A percentile compares a stretch with the other conserved stretches of the same genome.
Conservation (phyloP, 768 basidiomycete species). For the Rhizopogon sp. region DNA sequence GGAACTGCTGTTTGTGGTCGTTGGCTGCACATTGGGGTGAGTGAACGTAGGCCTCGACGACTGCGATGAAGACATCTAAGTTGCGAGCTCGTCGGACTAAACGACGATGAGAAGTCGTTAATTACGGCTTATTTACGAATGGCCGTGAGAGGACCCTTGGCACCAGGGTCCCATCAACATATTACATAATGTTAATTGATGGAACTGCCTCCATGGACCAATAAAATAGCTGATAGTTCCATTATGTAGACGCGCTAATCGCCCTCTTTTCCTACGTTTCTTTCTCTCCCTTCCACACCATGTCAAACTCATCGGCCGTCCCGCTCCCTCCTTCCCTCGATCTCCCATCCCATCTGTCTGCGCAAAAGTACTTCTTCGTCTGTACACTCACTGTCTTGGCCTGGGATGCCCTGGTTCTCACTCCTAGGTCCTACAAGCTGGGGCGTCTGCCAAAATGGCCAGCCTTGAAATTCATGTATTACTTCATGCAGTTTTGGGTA, state of each 20-base stretch:
- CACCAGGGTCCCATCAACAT: neutral
- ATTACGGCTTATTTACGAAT: neutral
- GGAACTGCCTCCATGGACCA: conserved; percentile 13
- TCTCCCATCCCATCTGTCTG: conserved; percentile 71
- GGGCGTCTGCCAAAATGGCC: conserved; percentile 65
- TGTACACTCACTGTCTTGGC: conserved; percentile 87
- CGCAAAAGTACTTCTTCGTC: conserved; percentile 87
- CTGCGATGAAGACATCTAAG: conserved; percentile 1
- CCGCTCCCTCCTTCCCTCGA: conserved; percentile 61
- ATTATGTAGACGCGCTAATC: neutral
- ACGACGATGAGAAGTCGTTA: neutral
- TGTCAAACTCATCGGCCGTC: conserved; percentile 8
- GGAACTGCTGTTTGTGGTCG: neutral
- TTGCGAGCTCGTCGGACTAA: neutral
- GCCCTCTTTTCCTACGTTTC: neutral
- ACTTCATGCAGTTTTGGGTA: conserved; percentile 73
- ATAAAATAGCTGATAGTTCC: conserved; percentile 1
- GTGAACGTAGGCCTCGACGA: conserved; percentile 1
- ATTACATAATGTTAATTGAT: conserved; percentile 17
- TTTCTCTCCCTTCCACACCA: conserved; percentile 5
- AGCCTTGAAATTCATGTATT: conserved; percentile 67
- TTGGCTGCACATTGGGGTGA: neutral
- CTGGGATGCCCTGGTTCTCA: conserved; percentile 85
- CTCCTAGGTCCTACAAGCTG: conserved; percentile 73
- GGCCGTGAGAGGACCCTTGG: neutral